These are phyloP conservation scores for Apium graveolens DNA, from an alignment of 129 eudicot genomes.

Conservation along the genomic window DNA sequence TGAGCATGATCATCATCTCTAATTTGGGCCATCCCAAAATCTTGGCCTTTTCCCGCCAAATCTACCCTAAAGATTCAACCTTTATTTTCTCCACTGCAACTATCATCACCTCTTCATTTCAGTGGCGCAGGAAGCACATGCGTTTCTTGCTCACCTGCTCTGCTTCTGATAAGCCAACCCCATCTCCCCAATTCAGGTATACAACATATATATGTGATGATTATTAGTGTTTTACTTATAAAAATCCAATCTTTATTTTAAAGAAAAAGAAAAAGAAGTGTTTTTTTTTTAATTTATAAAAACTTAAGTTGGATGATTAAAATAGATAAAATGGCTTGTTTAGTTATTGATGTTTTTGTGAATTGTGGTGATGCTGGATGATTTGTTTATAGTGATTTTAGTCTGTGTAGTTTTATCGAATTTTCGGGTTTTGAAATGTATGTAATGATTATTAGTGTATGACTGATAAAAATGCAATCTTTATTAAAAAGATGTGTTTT, in stretches of 20 bases:
- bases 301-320: neutral
- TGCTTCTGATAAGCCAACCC: constrained; percentile 53
- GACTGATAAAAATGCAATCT: neutral
- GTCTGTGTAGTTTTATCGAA: neutral
- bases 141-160: constrained; percentile 41
- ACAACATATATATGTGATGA: neutral
- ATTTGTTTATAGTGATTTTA: neutral
- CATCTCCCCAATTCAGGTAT: constrained; percentile 70
- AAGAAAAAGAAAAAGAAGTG: neutral
- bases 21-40: constrained; percentile 13
- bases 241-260: neutral
- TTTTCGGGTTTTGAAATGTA: neutral
- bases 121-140: constrained; percentile 19
- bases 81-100: constrained; percentile 17
- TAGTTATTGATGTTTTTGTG: neutral
- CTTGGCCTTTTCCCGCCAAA: constrained; percentile 35
- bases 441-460: neutral
- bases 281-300: neutral
- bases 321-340: neutral
- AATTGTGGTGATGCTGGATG: neutral
- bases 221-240: neutral
- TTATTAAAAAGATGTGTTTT: neutral
- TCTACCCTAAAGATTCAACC: constrained; percentile 14
- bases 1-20: constrained; percentile 19
- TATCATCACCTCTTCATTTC: constrained; percentile 6